These are phyloP conservation scores for Umbelopsis isabellina DNA, from an alignment of 192 early-diverging fungal species.

Conservation along the genomic window DNA sequence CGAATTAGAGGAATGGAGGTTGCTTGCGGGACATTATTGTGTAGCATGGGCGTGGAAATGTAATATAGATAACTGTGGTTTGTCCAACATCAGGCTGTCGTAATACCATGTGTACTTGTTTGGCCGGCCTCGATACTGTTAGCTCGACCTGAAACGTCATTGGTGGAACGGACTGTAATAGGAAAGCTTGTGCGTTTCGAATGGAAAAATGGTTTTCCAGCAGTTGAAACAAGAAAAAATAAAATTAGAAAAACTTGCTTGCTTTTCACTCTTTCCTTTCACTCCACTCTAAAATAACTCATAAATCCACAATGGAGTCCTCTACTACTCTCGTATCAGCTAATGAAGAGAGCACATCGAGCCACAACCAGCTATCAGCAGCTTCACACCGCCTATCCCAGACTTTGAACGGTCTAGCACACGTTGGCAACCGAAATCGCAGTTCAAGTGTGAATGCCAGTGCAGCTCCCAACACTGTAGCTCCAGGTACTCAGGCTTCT, in stretches of 20 bases:
- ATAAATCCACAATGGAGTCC: neutral
- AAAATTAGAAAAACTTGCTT: neutral
- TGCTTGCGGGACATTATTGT: constrained; percentile 87
- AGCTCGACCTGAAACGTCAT: neutral
- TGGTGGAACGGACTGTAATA: constrained; percentile 8
- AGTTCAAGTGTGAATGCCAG: constrained; percentile 3
- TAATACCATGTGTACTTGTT: neutral
- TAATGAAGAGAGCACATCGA: neutral
- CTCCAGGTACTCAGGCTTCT: neutral
- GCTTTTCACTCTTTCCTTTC: neutral
- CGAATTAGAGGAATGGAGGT: constrained; percentile 89
- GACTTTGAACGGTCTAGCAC: constrained; percentile 5
- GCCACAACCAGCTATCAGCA: constrained; percentile 4
- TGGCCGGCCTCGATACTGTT: neutral
- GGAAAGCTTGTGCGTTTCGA: neutral
- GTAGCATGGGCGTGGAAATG: constrained; percentile 70
- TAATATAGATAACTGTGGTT: neutral
- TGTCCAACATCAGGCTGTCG: neutral
- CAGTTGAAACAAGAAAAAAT: neutral
- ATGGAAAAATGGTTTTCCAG: constrained; percentile 5
- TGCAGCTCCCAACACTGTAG: neutral
- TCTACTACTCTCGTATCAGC: neutral
- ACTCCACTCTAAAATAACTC: neutral
- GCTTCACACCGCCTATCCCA: constrained; percentile 14
- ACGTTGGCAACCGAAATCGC: constrained; percentile 18